Base-by-base conservation (phyloP, 2,329 filamentous ascomycete genomes). In the Diaporthe humulicola region DNA sequence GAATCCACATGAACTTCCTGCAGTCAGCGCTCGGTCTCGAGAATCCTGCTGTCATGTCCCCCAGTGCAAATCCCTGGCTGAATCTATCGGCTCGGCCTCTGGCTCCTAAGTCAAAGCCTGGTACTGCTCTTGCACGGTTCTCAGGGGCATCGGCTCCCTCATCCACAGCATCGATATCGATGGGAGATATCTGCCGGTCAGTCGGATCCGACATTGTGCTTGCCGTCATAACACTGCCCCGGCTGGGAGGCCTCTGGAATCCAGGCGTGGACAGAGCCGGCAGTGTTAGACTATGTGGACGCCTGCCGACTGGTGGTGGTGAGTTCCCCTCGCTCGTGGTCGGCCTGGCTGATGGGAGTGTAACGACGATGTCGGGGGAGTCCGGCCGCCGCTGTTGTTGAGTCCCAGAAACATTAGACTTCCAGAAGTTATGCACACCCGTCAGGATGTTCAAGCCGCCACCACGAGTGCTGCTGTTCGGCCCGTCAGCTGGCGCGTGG, bases 1-100 rank as follows among this genome's bases (percentile, higher is more conserved):
- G 89, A 61, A 91, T 86, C 89, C 90, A 91, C 77, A 88, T 86
- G 77, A 90, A 90, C 79, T 87, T 90, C 33, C 87, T 85, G 73
- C 79, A 79, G 3, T 78, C 75, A 2, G 83, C 81, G 64, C 84
- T 80, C 0, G 85, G 85, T 36, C 85, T 79, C 5, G 84, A 85
- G 76, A 86, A 86, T 0, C 85, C 85, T 1, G 84, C 84, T 0
- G 81, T 79, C 50, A 82, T 74, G 40, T 85, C 82, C 19, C 81
- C 79, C 4, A 82, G 67, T 8, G 78, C 77, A 1, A 76, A 75
- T 22, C 76, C 70, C 54, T 45, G 79, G 14, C 77, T 78, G 3
- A 69, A 0, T 5, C 72, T 76, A 1, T 78, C 67, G 12, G 64
- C 58, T 33, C 70, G 77, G 33, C 19, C 28, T 7, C 54, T 45